Conservation (phyloP, 495 filamentous ascomycete genomes). For the Niebla homalea region DNA sequence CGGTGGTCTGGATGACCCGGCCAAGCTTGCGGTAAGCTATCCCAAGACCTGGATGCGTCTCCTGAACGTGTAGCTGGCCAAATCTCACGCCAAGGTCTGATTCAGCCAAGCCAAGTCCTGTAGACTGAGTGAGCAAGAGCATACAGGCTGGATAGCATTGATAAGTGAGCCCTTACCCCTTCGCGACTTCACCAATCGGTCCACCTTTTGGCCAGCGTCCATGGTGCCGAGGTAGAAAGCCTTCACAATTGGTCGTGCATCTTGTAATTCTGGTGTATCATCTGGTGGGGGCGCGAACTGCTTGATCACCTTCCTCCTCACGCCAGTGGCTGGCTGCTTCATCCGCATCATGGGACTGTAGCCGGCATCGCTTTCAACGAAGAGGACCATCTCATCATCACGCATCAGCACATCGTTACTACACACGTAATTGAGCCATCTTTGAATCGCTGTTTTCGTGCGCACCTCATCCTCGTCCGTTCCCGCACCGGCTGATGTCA, state of each 20-base stretch:
- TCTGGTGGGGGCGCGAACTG: slow-evolving; percentile 97
- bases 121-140: neutral
- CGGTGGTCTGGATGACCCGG: slow-evolving; percentile 78
- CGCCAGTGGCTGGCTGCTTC: slow-evolving; percentile 95
- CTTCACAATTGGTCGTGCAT: slow-evolving; percentile 83
- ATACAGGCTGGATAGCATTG: neutral
- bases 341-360: slow-evolving; percentile 91
- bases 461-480: slow-evolving; percentile 93
- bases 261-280: slow-evolving; percentile 87
- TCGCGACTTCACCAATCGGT: slow-evolving; percentile 81
- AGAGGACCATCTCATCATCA: slow-evolving; percentile 92
- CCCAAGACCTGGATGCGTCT: slow-evolving; percentile 74
- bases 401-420: slow-evolving; percentile 83
- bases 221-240: slow-evolving; percentile 90
- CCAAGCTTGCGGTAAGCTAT: slow-evolving; percentile 92
- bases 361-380: slow-evolving; percentile 95
- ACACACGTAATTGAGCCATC: slow-evolving; percentile 90
- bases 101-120: slow-evolving; percentile 84
- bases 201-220: slow-evolving; percentile 91
- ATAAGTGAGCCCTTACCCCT: slow-evolving; percentile 49
- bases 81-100: slow-evolving; percentile 88
- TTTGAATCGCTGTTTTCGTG: slow-evolving; percentile 77
- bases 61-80: slow-evolving; percentile 69
- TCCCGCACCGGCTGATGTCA: slow-evolving; percentile 86
- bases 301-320: slow-evolving; percentile 88